Evolutionary conservation across 2,329 filamentous ascomycete genomes (phyloP).

Genomic region (Aspergillus tanneri): DNA sequence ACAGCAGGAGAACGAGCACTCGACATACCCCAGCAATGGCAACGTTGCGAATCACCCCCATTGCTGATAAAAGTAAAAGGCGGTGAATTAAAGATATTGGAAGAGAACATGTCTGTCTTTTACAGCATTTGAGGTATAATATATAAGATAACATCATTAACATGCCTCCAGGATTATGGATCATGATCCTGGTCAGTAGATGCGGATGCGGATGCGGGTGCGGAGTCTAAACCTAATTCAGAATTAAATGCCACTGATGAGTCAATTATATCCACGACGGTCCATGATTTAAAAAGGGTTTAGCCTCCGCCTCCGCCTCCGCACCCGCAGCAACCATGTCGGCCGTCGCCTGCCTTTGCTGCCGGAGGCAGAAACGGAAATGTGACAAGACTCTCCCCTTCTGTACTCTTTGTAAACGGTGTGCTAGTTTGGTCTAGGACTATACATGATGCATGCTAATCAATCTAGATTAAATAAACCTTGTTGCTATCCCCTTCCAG

Average conservation of each 20-base stretch:
- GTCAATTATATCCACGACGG: too few species aligned
- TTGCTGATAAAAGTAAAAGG: not conserved
- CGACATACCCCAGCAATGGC: constrained; percentile 3
- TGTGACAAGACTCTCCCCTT: constrained; percentile 1
- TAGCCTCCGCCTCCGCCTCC: not conserved
- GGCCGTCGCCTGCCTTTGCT: constrained; percentile 2
- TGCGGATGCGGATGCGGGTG: constrained; percentile 1
- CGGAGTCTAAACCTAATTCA: constrained; percentile 1
- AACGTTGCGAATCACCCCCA: not conserved
- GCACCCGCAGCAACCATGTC: not conserved
- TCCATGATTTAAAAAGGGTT: not conserved
- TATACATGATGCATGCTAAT: not conserved
- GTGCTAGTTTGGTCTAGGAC: not conserved
- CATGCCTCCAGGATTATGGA: not conserved
- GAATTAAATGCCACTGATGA: not conserved
- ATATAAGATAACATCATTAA: not conserved
- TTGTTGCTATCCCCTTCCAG: not conserved
- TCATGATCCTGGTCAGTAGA: not conserved
- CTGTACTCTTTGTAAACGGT: constrained; percentile 1
- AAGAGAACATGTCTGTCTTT: not conserved
- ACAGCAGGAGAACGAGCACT: too few species aligned
- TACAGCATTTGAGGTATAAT: not conserved
- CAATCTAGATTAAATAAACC: not conserved
- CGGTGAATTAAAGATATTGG: not conserved
- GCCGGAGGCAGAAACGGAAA: constrained; percentile 3